Evolutionary conservation across 2,329 filamentous ascomycete genomes (phyloP), one percentile per base, ranked within the genome.

Genomic region (Penicillium italicum): DNA sequence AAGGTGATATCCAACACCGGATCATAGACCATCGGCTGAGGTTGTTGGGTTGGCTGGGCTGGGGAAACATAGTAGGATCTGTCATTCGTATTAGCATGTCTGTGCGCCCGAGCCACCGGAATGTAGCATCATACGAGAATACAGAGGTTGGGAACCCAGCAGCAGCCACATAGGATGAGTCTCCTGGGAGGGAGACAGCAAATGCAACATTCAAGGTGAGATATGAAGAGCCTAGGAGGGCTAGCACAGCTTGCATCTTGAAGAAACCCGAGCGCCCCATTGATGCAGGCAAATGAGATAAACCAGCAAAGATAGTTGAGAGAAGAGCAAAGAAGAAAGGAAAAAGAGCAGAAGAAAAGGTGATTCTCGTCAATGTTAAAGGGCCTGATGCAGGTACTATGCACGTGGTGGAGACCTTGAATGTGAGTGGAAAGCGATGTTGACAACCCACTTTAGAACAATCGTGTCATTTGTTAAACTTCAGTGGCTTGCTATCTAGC

Each of bases 1-100:
- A 76, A 85, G 2, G 80, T 83, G 58, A 77, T 74, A 59, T 84
- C 80, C 44, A 83, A 66, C 28, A 84, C 70, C 0, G 80, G 79
- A 66, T 85, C 82, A 57, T 76, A 74, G 4, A 85, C 65, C 14
- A 76, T 76, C 28, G 80, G 80, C 60, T 83, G 80, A n/a, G 80
- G 80, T 64, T 82, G 73, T 57, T 74, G 69, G n/a, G 77, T 80
- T 47, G 76, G 69, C 24, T 68, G 64, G 4, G 78, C 75, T 20
- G 74, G 71, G 52, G 76, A 68, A 61, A 79, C 79, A 62, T 82
- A 83, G 56, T 70, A 70, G 1, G 66, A 67, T n/a, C 68, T 70
- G 38, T 37, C n/a, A 30, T 40, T 36, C 1, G 20, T 30, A 45
- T 67, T 53, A 56, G 58, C 46, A 48, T 8, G 22, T 14, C 9